These are phyloP conservation scores for Sporothrix phasma DNA, from an alignment of 2,329 filamentous ascomycete species.

Conservation along the genomic window DNA sequence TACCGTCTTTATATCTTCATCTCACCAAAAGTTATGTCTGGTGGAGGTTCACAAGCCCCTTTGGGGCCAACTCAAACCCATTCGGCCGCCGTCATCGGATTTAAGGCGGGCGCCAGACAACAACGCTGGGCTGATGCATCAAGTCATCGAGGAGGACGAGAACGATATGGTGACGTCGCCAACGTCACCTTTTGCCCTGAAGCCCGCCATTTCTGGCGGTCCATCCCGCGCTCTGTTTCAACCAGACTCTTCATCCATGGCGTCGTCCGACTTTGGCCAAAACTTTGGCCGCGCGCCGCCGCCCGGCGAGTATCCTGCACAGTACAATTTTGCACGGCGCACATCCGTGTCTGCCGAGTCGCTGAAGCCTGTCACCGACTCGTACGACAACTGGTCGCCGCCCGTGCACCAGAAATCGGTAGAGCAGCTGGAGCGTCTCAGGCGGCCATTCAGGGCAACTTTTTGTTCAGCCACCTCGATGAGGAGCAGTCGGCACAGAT, in stretches of 20 bases:
- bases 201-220: background rate
- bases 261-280: conserved; percentile 26
- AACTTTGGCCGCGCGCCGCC: conserved; percentile 44
- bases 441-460: conserved; percentile 76
- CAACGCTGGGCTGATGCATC: conserved; percentile 31
- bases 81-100: conserved; percentile 47
- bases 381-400: conserved; percentile 81
- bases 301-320: conserved; percentile 67
- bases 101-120: conserved; percentile 10
- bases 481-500: conserved; percentile 86
- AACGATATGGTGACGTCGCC: conserved; percentile 60
- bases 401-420: conserved; percentile 73
- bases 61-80: conserved; percentile 59
- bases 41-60: conserved; percentile 64
- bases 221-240: conserved; percentile 6
- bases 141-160: conserved; percentile 75
- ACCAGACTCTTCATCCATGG: background rate
- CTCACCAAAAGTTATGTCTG: conserved; percentile 46
- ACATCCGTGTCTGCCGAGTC: conserved; percentile 97
- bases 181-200: conserved; percentile 39
- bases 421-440: conserved; percentile 72
- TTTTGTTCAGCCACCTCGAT: conserved; percentile 87
- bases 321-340: conserved; percentile 88
- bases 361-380: conserved; percentile 74
- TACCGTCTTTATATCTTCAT: no score